Base-by-base conservation (phyloP, 345 rosid species). In the Clausena lansium region DNA sequence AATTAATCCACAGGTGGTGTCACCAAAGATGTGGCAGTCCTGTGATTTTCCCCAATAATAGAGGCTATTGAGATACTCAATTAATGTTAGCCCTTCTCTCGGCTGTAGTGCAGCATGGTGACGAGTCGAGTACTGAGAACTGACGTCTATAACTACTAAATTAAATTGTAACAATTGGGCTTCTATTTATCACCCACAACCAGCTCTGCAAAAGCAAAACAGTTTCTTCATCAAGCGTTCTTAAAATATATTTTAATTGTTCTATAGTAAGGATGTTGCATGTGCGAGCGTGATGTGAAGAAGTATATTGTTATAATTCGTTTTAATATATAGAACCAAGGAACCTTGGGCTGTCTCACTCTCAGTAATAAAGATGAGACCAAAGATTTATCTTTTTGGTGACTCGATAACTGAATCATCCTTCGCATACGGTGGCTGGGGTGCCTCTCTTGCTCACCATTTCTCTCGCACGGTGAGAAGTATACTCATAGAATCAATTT, bases 341-440 rank as follows among this genome's bases (percentile, higher is more conserved):
- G 11, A 45, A 13, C 50, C 17, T 13, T 45, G 17, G 17, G 50
- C 13, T 45, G 17, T 13, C 15, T 13, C 50, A 13, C 17, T 11
- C 15, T 10, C 50, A 45, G 2, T 1, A 13, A 13, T 45, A 1
- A 73, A 67, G 77, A 91, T 89, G 93, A 89, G 98, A 71, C 94
- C 88, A 1, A 88, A 87, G 86, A 91, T 95, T 50, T 84, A 83
- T 79, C 89, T 95, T 47, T 95, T 92, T 52, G 99, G 99, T 33
- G 99, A 95, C 77, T 95, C 99, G 1, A 95, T 95, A 72, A 95
- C 99, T 52, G 97, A 95, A 76, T 84, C 55, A 70, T 93, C 99
- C 71, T 93, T 92, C 30, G 75, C 50, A 35, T 85, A 85, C 38
- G 90, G 90, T 33, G 96, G 93, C 7, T 93, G 99, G 99, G 98